Evolutionary conservation across 306 rosid species (phyloP), one percentile per base, ranked within the genome.

Genomic region (Mucuna pruriens): DNA sequence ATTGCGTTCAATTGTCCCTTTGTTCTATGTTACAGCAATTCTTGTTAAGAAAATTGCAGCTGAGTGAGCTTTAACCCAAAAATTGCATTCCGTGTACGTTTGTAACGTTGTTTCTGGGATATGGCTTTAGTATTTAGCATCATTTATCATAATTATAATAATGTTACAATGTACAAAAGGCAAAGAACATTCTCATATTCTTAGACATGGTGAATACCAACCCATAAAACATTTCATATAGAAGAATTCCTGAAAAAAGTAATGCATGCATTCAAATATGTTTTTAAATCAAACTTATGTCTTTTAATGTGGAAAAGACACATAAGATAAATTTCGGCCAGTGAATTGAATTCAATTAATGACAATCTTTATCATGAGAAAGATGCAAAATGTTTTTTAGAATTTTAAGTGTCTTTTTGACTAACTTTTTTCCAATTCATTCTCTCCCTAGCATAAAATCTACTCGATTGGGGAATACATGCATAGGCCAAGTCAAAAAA

Each of bases 191-290:
- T n/a, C n/a, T n/a, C n/a, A n/a, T n/a, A n/a, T n/a, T n/a, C n/a
- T n/a, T n/a, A n/a, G n/a, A n/a, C n/a, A 94, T 54, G 98, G 97
- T 38, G 98, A 90, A 65, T 87, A 91, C 23, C 97, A n/a, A n/a
- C n/a, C n/a, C 98, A 69, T 87, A 94, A 51, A 92, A 75, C 98
- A 94, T 94, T 85, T 92, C 98, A 80, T 92, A 94, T 20, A 92
- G 71, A 87, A 93, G 97, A 85, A 92, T 82, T 17, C 98, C 96
- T 92, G 42, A 61, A 62, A 64, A 75, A 29, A 9, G 13, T 2
- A 60, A 54, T 13, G 40, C 49, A 52, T 51, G 60, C 23, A 13
- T 26, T 80, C 49, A 38, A 38, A 33, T 17, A 63, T 25, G 12
- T 19, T 51, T 38, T 1, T 33, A 48, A 9, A 42, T 42, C 15